Evolutionary conservation across 768 basidiomycete species (phyloP).

Genomic region (Tremella mesenterica): DNA sequence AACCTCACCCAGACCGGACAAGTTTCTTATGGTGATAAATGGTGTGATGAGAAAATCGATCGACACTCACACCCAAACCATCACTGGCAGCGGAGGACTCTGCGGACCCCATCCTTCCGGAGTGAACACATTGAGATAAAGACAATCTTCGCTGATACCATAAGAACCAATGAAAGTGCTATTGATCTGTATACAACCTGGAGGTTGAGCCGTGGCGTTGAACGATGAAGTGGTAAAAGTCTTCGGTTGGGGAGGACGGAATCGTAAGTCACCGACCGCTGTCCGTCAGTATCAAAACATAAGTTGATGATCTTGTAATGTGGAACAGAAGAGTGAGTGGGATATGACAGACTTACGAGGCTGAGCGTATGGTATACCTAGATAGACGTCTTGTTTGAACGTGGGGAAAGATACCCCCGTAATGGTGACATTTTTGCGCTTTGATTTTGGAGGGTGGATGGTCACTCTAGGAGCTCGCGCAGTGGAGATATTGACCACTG

Average conservation of each 20-base stretch:
- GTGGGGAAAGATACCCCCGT: conserved; percentile 13
- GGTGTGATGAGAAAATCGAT: not conserved
- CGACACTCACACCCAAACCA: conserved; percentile 46
- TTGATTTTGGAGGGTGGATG: conserved; percentile 20
- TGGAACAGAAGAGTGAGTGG: too few relatives aligned
- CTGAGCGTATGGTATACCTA: conserved; percentile 39
- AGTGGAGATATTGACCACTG: not conserved
- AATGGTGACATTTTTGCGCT: conserved; percentile 14
- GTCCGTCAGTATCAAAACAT: not conserved
- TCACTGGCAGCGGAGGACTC: conserved; percentile 46
- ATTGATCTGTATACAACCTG: conserved; percentile 31
- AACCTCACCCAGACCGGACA: too few relatives aligned
- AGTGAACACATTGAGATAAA: conserved; percentile 50
- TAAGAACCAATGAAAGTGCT: not conserved
- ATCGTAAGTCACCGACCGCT: conserved; percentile 20
- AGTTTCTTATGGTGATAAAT: not conserved
- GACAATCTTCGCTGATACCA: conserved; percentile 49
- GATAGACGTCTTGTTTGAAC: conserved; percentile 28
- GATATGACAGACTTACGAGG: conserved; percentile 23
- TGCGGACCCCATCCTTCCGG: conserved; percentile 41
- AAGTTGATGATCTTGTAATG: too few relatives aligned
- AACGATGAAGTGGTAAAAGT: conserved; percentile 21
- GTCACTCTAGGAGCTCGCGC: conserved; percentile 22
- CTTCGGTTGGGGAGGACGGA: conserved; percentile 20
- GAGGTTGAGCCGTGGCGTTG: conserved; percentile 24